Evolutionary conservation across 1,284 basidiomycete species (phyloP).

Genomic region (Sporisorium graminicola): DNA sequence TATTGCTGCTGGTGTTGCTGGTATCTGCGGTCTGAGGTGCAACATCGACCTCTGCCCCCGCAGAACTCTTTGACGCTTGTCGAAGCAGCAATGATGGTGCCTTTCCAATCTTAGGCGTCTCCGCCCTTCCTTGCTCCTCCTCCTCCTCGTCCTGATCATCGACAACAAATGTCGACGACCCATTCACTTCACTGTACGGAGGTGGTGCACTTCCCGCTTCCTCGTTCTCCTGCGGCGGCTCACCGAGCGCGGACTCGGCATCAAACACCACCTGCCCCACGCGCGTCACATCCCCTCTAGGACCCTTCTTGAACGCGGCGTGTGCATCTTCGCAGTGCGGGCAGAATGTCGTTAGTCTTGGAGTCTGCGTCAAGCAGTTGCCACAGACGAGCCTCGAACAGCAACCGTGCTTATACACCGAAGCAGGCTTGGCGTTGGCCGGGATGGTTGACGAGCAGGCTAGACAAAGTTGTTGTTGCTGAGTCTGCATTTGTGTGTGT

Average conservation of each 20-base stretch:
- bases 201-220: constrained; percentile 13
- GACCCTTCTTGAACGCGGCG: constrained; percentile 48
- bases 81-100: constrained; percentile 10
- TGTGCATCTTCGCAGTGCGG: constrained; percentile 52
- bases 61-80: constrained; percentile 24
- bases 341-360: constrained; percentile 51
- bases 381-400: constrained; percentile 38
- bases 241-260: constrained; percentile 9
- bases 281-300: constrained; percentile 45
- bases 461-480: constrained; percentile 25
- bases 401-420: constrained; percentile 46
- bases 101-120: background rate
- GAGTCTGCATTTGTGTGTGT: constrained; percentile 8
- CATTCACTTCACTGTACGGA: constrained; percentile 23
- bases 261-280: constrained; percentile 50
- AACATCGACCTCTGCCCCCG: constrained; percentile 31
- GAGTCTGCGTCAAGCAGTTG: constrained; percentile 25
- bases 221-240: too few species aligned
- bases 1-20: background rate
- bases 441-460: constrained; percentile 42
- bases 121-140: background rate
- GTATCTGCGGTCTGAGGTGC: background rate
- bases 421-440: constrained; percentile 14
- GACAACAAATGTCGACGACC: constrained; percentile 22
- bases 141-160: constrained; percentile 17